Conservation (phyloP, 768 basidiomycete species). For the Amanita rimosa region DNA sequence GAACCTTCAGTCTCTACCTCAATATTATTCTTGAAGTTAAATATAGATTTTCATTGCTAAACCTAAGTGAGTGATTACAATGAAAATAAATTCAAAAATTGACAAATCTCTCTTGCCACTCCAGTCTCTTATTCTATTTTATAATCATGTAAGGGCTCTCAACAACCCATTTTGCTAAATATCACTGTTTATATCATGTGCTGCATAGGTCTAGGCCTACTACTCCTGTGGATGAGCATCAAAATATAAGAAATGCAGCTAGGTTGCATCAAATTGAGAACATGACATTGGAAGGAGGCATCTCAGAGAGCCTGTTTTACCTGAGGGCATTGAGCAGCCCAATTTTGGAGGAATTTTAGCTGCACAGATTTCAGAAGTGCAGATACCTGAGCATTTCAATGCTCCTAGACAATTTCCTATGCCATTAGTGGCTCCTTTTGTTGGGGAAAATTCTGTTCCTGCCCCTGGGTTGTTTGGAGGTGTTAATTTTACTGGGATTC, state of each 20-base stretch:
- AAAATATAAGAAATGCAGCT: neutral
- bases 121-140: too few relatives aligned
- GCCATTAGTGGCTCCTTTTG: too few relatives aligned
- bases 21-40: too few relatives aligned
- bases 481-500: neutral
- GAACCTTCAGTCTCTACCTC: neutral
- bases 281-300: neutral
- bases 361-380: neutral
- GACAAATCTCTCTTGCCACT: too few relatives aligned
- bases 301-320: neutral
- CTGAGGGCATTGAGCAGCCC: neutral
- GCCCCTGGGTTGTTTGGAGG: too few relatives aligned
- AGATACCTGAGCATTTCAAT: neutral
- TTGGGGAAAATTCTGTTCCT: neutral
- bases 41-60: too few relatives aligned
- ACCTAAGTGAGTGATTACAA: too few relatives aligned
- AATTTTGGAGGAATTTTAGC: neutral
- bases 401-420: neutral
- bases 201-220: neutral
- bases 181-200: neutral
- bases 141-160: too few relatives aligned
- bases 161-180: too few relatives aligned
- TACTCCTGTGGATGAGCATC: neutral
- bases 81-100: too few relatives aligned
- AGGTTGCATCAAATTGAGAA: slow-evolving; percentile 1